A percentile compares a stretch with the other conserved stretches of the same genome.
Conservation (phyloP, 2,329 filamentous ascomycete genomes). For the Ascochyta lentis region DNA sequence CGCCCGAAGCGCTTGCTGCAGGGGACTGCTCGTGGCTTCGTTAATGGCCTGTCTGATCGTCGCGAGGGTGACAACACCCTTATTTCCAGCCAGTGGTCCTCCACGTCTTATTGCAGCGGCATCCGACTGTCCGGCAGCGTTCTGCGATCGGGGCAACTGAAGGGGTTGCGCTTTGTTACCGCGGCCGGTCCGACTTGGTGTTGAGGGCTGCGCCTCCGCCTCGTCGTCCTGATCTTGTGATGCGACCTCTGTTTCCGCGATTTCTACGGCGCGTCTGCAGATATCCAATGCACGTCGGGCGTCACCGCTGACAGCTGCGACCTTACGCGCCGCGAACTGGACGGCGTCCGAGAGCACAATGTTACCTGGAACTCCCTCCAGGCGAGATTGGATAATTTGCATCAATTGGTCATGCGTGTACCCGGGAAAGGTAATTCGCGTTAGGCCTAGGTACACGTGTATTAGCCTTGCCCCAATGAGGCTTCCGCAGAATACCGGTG, state of each 20-base stretch:
- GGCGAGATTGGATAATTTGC: constrained; percentile 93
- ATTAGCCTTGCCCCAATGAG: constrained; percentile 40
- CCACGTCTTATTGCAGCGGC: constrained; percentile 34
- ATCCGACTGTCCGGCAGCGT: constrained; percentile 30
- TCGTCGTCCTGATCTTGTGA: constrained; percentile 41
- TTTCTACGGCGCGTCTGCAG: constrained; percentile 90
- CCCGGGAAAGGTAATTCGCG: constrained; percentile 93
- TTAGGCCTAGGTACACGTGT: constrained; percentile 64
- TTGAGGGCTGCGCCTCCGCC: constrained; percentile 57
- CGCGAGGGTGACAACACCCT: constrained; percentile 79
- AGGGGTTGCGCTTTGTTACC: constrained; percentile 42
- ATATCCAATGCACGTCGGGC: constrained; percentile 92
- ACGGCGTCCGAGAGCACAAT: constrained; percentile 93
- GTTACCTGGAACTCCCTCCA: constrained; percentile 84
- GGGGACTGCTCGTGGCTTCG: constrained; percentile 89
- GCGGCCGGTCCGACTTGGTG: constrained; percentile 66
- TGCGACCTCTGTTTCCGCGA: constrained; percentile 78
- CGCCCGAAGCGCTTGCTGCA: constrained; percentile 85
- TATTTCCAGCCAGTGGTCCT: constrained; percentile 32
- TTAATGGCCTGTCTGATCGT: constrained; percentile 94
- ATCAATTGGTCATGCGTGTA: constrained; percentile 98
- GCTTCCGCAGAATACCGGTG: constrained; percentile 17
- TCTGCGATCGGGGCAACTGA: constrained; percentile 24
- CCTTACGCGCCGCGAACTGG: constrained; percentile 95
- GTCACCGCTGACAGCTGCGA: constrained; percentile 94